Percentiles rank a stretch among this genome's conserved stretches.
Evolutionary conservation across 495 filamentous ascomycete species (phyloP).

Genomic region (Saxophila tyrrhenica): DNA sequence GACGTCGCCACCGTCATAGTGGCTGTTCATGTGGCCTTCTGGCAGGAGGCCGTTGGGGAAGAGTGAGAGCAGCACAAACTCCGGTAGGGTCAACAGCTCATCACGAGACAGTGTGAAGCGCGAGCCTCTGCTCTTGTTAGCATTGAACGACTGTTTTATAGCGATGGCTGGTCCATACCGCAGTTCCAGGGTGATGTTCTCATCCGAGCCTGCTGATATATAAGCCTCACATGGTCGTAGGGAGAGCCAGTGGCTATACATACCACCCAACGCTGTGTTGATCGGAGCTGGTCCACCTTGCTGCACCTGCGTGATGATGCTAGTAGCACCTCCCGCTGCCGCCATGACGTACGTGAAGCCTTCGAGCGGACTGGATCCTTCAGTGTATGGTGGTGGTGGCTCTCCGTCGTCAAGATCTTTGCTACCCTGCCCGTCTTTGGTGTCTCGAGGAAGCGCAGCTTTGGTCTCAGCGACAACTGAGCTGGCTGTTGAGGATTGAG

Average conservation of each 20-base stretch:
- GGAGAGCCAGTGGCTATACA: not conserved
- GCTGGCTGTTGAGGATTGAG: slow-evolving; percentile 14
- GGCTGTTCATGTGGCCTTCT: slow-evolving; percentile 87
- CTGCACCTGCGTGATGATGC: slow-evolving; percentile 97
- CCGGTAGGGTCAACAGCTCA: slow-evolving; percentile 86
- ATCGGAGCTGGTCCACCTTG: slow-evolving; percentile 77
- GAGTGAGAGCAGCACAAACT: slow-evolving; percentile 96
- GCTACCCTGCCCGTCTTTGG: slow-evolving; percentile 57
- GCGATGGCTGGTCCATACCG: slow-evolving; percentile 44
- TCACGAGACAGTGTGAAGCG: slow-evolving; percentile 90
- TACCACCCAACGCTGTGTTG: slow-evolving; percentile 72
- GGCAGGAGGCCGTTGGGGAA: slow-evolving; percentile 97
- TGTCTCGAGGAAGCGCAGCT: slow-evolving; percentile 65
- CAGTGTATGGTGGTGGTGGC: slow-evolving; percentile 91
- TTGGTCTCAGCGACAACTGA: slow-evolving; percentile 61
- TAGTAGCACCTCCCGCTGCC: slow-evolving; percentile 87
- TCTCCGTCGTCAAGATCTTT: slow-evolving; percentile 73
- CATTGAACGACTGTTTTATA: not conserved
- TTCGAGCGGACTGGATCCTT: slow-evolving; percentile 82
- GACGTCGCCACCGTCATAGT: slow-evolving; percentile 74
- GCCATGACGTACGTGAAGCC: slow-evolving; percentile 98
- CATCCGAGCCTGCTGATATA: slow-evolving; percentile 49
- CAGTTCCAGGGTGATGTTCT: slow-evolving; percentile 67
- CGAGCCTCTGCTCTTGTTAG: slow-evolving; percentile 55
- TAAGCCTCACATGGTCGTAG: not conserved